These are phyloP conservation scores for Thalassiosira mediterranea DNA, from an alignment of 352 stramenopile species.

Conservation along the genomic window DNA sequence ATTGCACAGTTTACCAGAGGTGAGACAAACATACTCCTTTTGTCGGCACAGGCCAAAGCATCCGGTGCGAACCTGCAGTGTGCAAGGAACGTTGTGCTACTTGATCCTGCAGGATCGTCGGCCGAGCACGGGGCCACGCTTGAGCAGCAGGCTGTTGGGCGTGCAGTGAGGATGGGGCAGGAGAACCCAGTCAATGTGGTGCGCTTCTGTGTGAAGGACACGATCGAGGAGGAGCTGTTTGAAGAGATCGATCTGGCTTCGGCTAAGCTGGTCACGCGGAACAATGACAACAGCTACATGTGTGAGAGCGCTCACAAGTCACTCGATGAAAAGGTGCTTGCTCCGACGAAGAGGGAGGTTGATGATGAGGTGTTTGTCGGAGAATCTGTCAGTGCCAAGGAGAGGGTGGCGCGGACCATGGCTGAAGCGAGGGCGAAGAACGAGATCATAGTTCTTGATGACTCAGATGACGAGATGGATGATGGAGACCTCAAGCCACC, in stretches of 20 bases:
- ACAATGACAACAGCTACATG: slow-evolving; percentile 85
- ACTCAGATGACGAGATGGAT: slow-evolving; percentile 33
- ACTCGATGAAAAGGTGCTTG: slow-evolving; percentile 67
- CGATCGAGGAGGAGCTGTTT: slow-evolving; percentile 85
- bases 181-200: slow-evolving; percentile 85
- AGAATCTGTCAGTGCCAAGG: slow-evolving; percentile 53
- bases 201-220: slow-evolving; percentile 85
- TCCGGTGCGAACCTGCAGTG: slow-evolving; percentile 88
- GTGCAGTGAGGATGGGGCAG: slow-evolving; percentile 88
- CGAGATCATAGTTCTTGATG: slow-evolving; percentile 35
- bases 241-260: slow-evolving; percentile 84
- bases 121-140: slow-evolving; percentile 85
- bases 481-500: not conserved
- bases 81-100: slow-evolving; percentile 86
- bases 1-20: slow-evolving; percentile 83
- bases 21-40: slow-evolving; percentile 83
- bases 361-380: slow-evolving; percentile 34
- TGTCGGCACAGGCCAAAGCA: slow-evolving; percentile 87
- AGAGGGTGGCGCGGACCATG: slow-evolving; percentile 16
- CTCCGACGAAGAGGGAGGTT: slow-evolving; percentile 18
- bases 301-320: slow-evolving; percentile 62
- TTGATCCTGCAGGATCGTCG: slow-evolving; percentile 85
- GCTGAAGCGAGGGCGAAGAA: slow-evolving; percentile 22
- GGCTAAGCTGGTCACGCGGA: slow-evolving; percentile 62
- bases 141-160: slow-evolving; percentile 87